Conservation (phyloP, 768 basidiomycete genomes). For the Rhodocollybia butyracea region DNA sequence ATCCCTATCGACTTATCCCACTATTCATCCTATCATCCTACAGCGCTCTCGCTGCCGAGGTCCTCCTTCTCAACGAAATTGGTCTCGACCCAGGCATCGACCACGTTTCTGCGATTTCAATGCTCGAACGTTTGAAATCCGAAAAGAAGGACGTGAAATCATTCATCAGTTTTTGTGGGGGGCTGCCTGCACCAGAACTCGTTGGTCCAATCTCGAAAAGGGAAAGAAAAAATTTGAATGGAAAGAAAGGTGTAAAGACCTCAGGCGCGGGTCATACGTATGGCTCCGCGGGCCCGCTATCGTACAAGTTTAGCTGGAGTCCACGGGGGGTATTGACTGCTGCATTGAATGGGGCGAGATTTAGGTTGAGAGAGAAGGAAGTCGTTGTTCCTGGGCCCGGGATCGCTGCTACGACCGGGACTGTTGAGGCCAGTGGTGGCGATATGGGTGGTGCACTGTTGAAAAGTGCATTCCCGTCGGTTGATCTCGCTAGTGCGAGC, state of each 20-base stretch:
- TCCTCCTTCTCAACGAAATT: slow-evolving; percentile 86
- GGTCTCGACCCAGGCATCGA: slow-evolving; percentile 89
- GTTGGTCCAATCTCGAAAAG: too few relatives aligned
- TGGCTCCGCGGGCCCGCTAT: slow-evolving; percentile 50
- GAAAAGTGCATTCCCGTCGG: background rate
- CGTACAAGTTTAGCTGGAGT: slow-evolving; percentile 96
- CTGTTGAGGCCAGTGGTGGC: background rate
- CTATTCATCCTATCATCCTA: too few relatives aligned
- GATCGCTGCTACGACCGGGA: background rate
- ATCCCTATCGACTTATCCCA: too few relatives aligned
- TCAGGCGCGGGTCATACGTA: background rate
- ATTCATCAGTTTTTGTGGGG: slow-evolving; percentile 92
- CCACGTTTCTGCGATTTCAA: slow-evolving; percentile 79
- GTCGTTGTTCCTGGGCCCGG: slow-evolving; percentile 13
- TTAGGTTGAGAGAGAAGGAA: slow-evolving; percentile 56
- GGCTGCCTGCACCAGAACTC: slow-evolving; percentile 77
- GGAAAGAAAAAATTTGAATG: slow-evolving; percentile 4
- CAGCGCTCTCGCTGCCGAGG: slow-evolving; percentile 61
- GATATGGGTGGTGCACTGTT: background rate
- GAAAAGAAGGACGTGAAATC: slow-evolving; percentile 58
- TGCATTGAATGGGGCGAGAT: slow-evolving; percentile 69
- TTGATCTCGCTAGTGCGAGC: slow-evolving; percentile 42
- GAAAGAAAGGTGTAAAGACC: slow-evolving; percentile 3
- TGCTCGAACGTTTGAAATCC: slow-evolving; percentile 50
- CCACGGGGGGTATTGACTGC: slow-evolving; percentile 84